Percentiles rank a stretch among this genome's conserved stretches.
Conservation (phyloP, 345 rosid genomes). For the Moringa oleifera region DNA sequence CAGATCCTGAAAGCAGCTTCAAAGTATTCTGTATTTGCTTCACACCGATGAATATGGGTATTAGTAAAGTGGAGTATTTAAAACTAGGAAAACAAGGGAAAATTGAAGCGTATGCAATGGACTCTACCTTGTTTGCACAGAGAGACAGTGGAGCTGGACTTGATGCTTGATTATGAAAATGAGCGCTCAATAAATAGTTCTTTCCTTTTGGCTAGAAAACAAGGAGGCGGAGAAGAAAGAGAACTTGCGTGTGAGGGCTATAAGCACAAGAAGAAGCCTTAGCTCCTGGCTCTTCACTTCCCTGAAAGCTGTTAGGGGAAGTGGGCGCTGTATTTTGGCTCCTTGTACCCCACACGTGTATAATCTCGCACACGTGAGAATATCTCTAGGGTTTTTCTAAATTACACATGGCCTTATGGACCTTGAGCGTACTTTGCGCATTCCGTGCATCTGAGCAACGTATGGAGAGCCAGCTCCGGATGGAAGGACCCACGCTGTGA, state of each 20-base stretch:
- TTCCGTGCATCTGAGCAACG: no score
- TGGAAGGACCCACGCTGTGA: not conserved
- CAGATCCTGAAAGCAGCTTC: not conserved
- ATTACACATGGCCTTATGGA: no score
- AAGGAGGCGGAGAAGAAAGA: not conserved
- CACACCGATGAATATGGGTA: no score
- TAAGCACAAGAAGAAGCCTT: slow-evolving; percentile 9
- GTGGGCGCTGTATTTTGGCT: not conserved
- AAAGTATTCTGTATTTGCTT: no score
- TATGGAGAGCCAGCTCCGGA: no score
- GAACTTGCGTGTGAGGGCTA: not conserved
- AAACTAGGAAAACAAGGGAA: not conserved
- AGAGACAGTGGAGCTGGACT: not conserved
- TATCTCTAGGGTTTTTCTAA: not conserved
- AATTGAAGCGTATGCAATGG: not conserved
- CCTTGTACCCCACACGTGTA: not conserved
- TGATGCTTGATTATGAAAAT: not conserved
- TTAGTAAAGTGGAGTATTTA: not conserved
- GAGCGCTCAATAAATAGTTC: no score
- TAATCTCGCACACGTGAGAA: not conserved
- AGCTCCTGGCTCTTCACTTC: not conserved
- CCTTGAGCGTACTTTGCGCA: no score
- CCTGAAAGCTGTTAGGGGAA: not conserved
- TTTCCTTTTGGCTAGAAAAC: no score
- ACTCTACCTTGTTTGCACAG: slow-evolving; percentile 4